phyloP scores from a whole-genome alignment of 495 filamentous ascomycete genomes.

The Penicillium roqueforti region DNA sequence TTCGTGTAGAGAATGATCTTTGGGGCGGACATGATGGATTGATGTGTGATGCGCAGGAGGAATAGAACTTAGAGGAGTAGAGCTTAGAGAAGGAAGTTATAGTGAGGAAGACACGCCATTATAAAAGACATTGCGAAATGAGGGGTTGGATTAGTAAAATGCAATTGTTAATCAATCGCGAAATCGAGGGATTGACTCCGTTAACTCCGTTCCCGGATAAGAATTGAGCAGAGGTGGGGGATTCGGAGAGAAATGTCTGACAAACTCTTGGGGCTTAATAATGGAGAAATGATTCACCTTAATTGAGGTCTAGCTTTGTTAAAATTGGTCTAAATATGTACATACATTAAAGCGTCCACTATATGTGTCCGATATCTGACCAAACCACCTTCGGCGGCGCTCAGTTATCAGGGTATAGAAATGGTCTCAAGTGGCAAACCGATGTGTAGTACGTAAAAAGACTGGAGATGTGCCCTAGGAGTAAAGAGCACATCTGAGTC shows the following conservation, averaged over 20 bases:
- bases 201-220: constrained; percentile 19
- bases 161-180: constrained; percentile 13
- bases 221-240: constrained; percentile 18
- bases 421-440: constrained; percentile 6
- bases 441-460: constrained; percentile 24
- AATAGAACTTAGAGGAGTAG: too few relatives aligned
- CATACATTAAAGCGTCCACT: constrained; percentile 30
- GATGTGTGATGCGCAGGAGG: too few relatives aligned
- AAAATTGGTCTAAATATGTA: constrained; percentile 32
- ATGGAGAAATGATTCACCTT: constrained; percentile 5
- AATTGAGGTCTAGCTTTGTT: constrained; percentile 18
- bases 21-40: constrained; percentile 31
- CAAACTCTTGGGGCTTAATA: too few relatives aligned
- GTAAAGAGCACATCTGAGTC: constrained; percentile 11
- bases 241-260: too few relatives aligned
- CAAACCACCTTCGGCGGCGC: constrained; percentile 11
- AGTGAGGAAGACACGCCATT: constrained; percentile 11
- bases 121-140: constrained; percentile 18
- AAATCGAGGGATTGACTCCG: constrained; percentile 12
- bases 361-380: constrained; percentile 22
- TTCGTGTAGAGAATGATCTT: constrained; percentile 70
- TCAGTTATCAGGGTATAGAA: constrained; percentile 10
- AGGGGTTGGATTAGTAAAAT: constrained; percentile 31
- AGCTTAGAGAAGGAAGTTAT: neutral
- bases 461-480: constrained; percentile 14